Conservation (phyloP, 2,329 filamentous ascomycete species). For the Bimuria novae-zelandiae region DNA sequence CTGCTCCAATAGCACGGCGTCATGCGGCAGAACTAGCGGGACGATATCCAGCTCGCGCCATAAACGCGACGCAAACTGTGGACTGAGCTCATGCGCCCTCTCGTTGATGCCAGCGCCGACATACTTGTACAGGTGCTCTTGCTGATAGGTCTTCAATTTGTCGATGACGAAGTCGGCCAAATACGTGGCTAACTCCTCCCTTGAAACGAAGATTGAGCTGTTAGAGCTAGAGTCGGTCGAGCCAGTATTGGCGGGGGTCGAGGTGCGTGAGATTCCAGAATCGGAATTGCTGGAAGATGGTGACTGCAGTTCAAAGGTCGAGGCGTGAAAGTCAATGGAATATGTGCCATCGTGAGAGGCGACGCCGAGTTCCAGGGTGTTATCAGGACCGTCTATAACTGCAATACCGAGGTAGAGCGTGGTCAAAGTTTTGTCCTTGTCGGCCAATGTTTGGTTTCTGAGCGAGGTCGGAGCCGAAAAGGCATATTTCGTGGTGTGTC, state of each 20-base stretch:
- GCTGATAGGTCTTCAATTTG: constrained; percentile 63
- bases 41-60: constrained; percentile 80
- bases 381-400: constrained; percentile 56
- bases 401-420: constrained; percentile 66
- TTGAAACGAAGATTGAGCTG: constrained; percentile 17
- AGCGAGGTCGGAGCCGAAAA: constrained; percentile 33
- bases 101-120: constrained; percentile 72
- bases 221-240: constrained; percentile 20
- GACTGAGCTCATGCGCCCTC: constrained; percentile 63
- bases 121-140: constrained; percentile 72
- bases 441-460: constrained; percentile 23
- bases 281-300: neutral
- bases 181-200: constrained; percentile 20
- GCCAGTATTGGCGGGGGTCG: constrained; percentile 15
- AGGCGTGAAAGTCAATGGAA: constrained; percentile 70
- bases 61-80: constrained; percentile 68
- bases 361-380: constrained; percentile 57
- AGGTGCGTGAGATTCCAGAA: constrained; percentile 1
- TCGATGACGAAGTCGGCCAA: constrained; percentile 64
- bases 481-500: constrained; percentile 28
- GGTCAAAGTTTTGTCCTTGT: constrained; percentile 8
- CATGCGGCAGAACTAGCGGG: constrained; percentile 63
- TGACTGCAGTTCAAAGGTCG: constrained; percentile 6
- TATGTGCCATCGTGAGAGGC: constrained; percentile 77
- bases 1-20: constrained; percentile 13